Conservation (phyloP, 2,329 filamentous ascomycete species). For the Amylocarpus encephaloides region DNA sequence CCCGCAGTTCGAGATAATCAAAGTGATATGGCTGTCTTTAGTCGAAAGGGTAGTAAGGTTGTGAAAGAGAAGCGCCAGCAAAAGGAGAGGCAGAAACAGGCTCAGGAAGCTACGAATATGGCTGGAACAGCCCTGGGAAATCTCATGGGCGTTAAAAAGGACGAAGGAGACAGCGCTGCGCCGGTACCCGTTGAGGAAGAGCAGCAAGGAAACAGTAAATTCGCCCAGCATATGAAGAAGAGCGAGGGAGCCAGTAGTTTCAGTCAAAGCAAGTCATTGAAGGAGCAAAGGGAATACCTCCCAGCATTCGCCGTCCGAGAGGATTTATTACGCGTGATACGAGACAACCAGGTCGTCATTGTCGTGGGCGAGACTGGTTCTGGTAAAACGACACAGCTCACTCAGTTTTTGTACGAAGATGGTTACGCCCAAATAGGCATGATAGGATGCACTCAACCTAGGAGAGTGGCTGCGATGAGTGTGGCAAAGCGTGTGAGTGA, state of each 20-base stretch:
- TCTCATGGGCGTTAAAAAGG: conserved; percentile 91
- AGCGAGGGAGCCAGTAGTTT: conserved; percentile 82
- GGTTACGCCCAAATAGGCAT: conserved; percentile 82
- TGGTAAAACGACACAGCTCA: conserved; percentile 94
- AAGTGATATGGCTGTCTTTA: conserved; percentile 98
- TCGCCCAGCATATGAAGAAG: conserved; percentile 85
- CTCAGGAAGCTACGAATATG: conserved; percentile 88
- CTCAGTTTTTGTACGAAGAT: conserved; percentile 93
- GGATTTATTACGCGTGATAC: conserved; percentile 82
- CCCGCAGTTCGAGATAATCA: conserved; percentile 88
- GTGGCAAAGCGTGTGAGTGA: conserved; percentile 97
- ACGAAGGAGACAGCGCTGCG: conserved; percentile 82
- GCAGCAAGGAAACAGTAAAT: conserved; percentile 63
- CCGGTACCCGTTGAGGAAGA: conserved; percentile 69
- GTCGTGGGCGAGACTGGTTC: conserved; percentile 97
- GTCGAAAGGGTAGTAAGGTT: conserved; percentile 86
- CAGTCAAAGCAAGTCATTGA: conserved; percentile 82
- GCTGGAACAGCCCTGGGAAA: conserved; percentile 90
- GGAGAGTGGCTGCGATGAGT: conserved; percentile 97
- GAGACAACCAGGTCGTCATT: conserved; percentile 95
- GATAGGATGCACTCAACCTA: conserved; percentile 94
- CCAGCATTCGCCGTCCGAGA: conserved; percentile 96
- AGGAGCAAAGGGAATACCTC: conserved; percentile 86
- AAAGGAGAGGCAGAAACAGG: conserved; percentile 87
- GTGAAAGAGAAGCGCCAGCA: conserved; percentile 89